A percentile compares a stretch with the other conserved stretches of the same genome.
phyloP scores from a whole-genome alignment of 805 yeast species.

The Scheffersomyces ergatensis region DNA sequence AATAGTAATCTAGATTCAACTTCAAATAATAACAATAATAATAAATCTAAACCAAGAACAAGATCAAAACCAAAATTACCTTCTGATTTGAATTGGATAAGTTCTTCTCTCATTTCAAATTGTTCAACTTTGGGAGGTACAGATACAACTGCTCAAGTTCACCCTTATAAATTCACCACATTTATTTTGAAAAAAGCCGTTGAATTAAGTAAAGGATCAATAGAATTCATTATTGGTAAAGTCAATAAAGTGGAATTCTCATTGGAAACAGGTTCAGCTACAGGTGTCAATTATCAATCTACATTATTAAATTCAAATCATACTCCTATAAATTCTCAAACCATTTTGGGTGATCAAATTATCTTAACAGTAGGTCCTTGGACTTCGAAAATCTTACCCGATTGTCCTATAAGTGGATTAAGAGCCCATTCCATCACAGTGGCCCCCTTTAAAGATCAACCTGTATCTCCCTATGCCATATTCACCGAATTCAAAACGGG shows the following conservation, averaged over 20 bases:
- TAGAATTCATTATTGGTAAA: slow-evolving; percentile 83
- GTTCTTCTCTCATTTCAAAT: slow-evolving; percentile 56
- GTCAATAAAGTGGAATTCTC: slow-evolving; percentile 66
- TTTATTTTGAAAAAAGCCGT: slow-evolving; percentile 76
- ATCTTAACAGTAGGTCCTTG: slow-evolving; percentile 93
- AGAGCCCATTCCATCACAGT: slow-evolving; percentile 95
- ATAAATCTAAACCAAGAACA: slow-evolving; percentile 6
- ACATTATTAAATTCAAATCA: slow-evolving; percentile 31
- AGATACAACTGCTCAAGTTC: slow-evolving; percentile 93
- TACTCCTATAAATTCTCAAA: slow-evolving; percentile 33
- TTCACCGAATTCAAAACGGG: slow-evolving; percentile 86
- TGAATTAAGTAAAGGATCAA: slow-evolving; percentile 63
- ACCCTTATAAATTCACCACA: slow-evolving; percentile 92
- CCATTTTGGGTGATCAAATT: slow-evolving; percentile 69
- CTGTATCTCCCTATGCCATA: slow-evolving; percentile 88
- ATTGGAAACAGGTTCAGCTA: slow-evolving; percentile 63
- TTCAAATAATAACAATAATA: background rate
- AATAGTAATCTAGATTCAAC: too few species aligned
- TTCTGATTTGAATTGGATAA: slow-evolving; percentile 72
- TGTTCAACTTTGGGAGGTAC: slow-evolving; percentile 82
- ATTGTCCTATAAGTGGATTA: slow-evolving; percentile 90
- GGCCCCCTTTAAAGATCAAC: slow-evolving; percentile 66
- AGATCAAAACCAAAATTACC: slow-evolving; percentile 41
- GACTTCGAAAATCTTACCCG: slow-evolving; percentile 88
- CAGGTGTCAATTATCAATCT: slow-evolving; percentile 67